Evolutionary conservation across 1,139 yeast species (phyloP).

Genomic region (Taiozyma onychis): DNA sequence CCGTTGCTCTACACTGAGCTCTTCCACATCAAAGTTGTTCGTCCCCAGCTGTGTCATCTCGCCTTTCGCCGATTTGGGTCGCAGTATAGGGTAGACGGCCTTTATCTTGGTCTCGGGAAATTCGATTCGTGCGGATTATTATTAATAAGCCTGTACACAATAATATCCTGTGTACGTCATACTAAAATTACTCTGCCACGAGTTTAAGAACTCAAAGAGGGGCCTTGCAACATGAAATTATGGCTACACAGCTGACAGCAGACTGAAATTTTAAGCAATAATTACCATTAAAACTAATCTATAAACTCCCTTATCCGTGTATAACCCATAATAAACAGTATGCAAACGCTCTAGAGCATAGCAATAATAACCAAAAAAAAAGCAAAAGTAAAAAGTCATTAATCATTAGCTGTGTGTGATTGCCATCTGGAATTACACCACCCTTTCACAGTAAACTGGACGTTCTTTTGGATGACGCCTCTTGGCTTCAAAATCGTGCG

Average conservation of each 20-base stretch:
- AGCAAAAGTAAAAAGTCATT: not conserved
- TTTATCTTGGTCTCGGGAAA: not conserved
- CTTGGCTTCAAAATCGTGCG: conserved; percentile 14
- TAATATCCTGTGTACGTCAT: not conserved
- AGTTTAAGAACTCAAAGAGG: too few species aligned
- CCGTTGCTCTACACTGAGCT: conserved; percentile 14
- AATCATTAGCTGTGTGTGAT: conserved; percentile 3
- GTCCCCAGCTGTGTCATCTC: not conserved
- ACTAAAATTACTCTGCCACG: too few species aligned
- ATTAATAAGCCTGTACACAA: not conserved
- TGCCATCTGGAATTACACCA: conserved; percentile 47
- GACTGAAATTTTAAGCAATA: not conserved
- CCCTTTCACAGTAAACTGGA: conserved; percentile 47
- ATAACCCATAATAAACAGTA: not conserved
- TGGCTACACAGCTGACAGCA: not conserved
- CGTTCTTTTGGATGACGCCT: conserved; percentile 18
- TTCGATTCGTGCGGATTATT: not conserved
- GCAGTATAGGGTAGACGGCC: not conserved
- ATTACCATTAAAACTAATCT: not conserved
- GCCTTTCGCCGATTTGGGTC: not conserved
- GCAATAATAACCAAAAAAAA: not conserved
- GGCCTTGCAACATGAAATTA: too few species aligned
- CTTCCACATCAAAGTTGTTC: conserved; percentile 4
- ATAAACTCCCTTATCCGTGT: not conserved
- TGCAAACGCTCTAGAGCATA: not conserved